Evolutionary conservation across 2,329 filamentous ascomycete genomes (phyloP).

Genomic region (Ascocoryne sarcoides): DNA sequence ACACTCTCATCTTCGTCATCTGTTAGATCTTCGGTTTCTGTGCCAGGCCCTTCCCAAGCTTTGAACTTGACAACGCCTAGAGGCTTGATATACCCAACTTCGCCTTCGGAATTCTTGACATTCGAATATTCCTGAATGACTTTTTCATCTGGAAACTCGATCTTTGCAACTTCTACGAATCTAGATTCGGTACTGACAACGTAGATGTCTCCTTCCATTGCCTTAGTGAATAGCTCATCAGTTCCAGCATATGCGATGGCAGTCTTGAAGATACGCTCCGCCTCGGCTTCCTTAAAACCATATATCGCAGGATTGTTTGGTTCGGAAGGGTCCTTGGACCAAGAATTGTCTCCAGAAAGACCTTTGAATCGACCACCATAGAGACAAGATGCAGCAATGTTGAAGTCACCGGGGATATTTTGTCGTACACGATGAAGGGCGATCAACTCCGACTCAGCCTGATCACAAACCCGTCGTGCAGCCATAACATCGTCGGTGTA

Average conservation of each 20-base stretch:
- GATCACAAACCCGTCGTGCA: conserved; percentile 58
- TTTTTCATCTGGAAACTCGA: conserved; percentile 38
- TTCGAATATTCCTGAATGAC: conserved; percentile 36
- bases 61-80: conserved; percentile 39
- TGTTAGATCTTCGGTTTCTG: conserved; percentile 19
- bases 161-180: conserved; percentile 41
- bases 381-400: conserved; percentile 61
- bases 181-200: conserved; percentile 38
- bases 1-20: conserved; percentile 17
- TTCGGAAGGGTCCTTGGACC: conserved; percentile 9
- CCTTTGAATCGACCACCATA: conserved; percentile 42
- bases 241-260: conserved; percentile 34
- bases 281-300: conserved; percentile 29
- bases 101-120: conserved; percentile 29
- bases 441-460: conserved; percentile 59
- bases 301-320: conserved; percentile 21
- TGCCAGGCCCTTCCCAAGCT: conserved; percentile 32
- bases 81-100: conserved; percentile 30
- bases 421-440: conserved; percentile 42
- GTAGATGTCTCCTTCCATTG: conserved; percentile 28
- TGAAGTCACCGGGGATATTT: conserved; percentile 69
- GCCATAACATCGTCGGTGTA: conserved; percentile 57
- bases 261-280: conserved; percentile 36
- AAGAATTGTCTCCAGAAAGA: conserved; percentile 7
- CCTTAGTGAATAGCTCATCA: conserved; percentile 26